Base-by-base conservation (phyloP, 2,329 filamentous ascomycete genomes). In the Chrysoporthe puriensis region DNA sequence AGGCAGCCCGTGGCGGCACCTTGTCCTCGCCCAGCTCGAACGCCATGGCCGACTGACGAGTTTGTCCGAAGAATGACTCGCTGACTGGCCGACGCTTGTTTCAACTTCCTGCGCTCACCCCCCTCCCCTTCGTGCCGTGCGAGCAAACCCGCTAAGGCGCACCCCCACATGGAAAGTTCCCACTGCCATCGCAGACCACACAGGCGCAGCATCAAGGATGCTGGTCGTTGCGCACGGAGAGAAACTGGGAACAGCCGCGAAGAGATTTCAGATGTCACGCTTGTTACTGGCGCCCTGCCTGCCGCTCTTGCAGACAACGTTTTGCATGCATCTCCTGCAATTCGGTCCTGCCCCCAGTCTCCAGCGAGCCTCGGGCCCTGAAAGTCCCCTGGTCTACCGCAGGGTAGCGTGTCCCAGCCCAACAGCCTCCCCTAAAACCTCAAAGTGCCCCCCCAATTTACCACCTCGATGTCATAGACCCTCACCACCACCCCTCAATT, bases 241-340 rank as follows among this genome's bases (percentile, higher is more conserved):
- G 18, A 21, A 40, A 44, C 60, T 63, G 52, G 59, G 52, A 63
- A 57, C 58, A 26, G 34, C 26, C 40, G 34, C 43, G 54, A 59
- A 66, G 60, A 63, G 32, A 63, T 59, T 63, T 66, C 60, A 43
- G 32, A 62, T 52, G 36, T 61, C 42, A n/a, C 42, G 50, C 34
- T 46, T 50, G 56, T 56, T 63, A 59, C 60, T 69, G 67, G 56
- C 40, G 66, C 57, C 40, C 57, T 43, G 18, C 34, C 42, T 40
- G 54, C 34, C 60, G 48, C 56, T 67, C 61, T 69, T 67, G 65
- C 66, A 62, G 63, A 57, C 58, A 48, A 54, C 42, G 62, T 69
- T 67, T 69, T 65, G 66, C 68, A 64, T 65, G 64, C 57, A 61
- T 66, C 40, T 69, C 65, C 66, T 67, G 68, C 66, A 68, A 68